Evolutionary conservation across 2,329 filamentous ascomycete genomes (phyloP), one percentile per base, ranked within the genome.

Genomic region (Sporothrix luriei): DNA sequence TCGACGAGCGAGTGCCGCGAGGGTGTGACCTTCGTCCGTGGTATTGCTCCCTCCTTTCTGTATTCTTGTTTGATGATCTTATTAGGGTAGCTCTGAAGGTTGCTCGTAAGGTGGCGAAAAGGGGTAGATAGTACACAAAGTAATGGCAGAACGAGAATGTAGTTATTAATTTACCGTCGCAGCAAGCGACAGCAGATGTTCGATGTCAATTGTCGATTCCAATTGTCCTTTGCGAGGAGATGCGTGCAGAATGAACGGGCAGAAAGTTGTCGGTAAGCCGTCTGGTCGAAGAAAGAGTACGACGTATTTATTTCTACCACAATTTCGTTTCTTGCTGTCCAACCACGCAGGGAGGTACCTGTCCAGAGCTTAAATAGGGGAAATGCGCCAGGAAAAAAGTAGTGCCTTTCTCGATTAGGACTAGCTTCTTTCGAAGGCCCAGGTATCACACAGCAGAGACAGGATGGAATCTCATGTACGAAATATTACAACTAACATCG

Each of bases 381-480:
- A 72, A 51, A 66, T 43, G 48, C 49, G 61, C 33, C 46, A 38
- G 66, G n/a, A 61, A 38, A 70, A 67, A 55, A 68, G 21, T 49
- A 40, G 13, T 14, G 14, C 29, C 46, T 55, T 62, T 46, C 69
- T 40, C 10, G 24, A 67, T 57, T 40, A 1, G 38, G 51, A 61
- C 52, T 71, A 71, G 69, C 26, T 4, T 46, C 3, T 55, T 55
- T n/a, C 40, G 1, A 43, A 33, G 33, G 5, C 6, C 33, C 33
- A 33, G 33, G 5, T 33, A 33, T 33, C 33, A 33, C 33, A 33
- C 33, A 33, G 33, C 9, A 33, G 7, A 7, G 5, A 7, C 5
- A 33, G 33, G 33, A 33, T 33, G 33, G 5, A 33, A 33, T 7
- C 7, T 33, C 33, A 33, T 4, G 29, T 33, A 33, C 29, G 29